Conservation (phyloP, 306 rosid genomes). For the Albizia julibrissin region DNA sequence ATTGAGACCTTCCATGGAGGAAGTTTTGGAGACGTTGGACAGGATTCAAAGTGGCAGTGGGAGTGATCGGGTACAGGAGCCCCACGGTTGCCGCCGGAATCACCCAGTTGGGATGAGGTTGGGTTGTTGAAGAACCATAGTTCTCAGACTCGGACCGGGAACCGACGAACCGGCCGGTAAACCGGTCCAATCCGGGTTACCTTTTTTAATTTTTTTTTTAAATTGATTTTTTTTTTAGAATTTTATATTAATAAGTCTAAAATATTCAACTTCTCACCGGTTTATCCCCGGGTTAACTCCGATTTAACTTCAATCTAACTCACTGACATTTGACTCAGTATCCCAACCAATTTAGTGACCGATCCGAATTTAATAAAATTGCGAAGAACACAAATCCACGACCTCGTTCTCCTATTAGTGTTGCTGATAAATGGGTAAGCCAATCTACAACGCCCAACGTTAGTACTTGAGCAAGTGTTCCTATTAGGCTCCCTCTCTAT, state of each 20-base stretch:
- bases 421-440: slow-evolving; percentile 48
- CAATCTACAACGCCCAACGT: slow-evolving; percentile 39
- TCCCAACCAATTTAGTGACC: too few relatives aligned
- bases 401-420: slow-evolving; percentile 44
- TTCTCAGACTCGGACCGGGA: too few relatives aligned
- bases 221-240: too few relatives aligned
- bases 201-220: too few relatives aligned
- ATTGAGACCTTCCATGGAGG: slow-evolving; percentile 75
- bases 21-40: slow-evolving; percentile 55
- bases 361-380: too few relatives aligned
- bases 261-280: too few relatives aligned
- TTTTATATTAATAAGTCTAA: too few relatives aligned
- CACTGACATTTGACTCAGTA: too few relatives aligned
- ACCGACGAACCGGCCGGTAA: too few relatives aligned
- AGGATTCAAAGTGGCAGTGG: slow-evolving; percentile 45
- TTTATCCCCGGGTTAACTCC: too few relatives aligned
- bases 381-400: slow-evolving; percentile 22
- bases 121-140: slow-evolving; percentile 53
- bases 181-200: too few relatives aligned
- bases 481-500: background rate
- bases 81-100: background rate
- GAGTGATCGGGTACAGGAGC: background rate
- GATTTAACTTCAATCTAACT: too few relatives aligned
- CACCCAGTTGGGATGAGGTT: slow-evolving; percentile 38
- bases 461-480: slow-evolving; percentile 26